A percentile compares a stretch with the other conserved stretches of the same genome.
phyloP scores from a whole-genome alignment of 208 protist species.

The Trypanosoma cruzi region DNA sequence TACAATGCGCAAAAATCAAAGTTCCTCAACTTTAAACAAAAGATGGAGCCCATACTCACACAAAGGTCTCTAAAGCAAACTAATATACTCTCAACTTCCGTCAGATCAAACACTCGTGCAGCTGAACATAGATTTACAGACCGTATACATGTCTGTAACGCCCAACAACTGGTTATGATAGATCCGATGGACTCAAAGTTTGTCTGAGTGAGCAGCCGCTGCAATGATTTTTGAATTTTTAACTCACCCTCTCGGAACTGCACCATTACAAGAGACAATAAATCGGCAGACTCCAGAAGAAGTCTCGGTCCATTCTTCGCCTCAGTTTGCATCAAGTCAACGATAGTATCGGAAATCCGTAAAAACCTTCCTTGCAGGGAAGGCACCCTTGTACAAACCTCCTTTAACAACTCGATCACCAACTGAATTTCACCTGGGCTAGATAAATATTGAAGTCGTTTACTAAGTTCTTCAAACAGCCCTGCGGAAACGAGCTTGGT shows the following conservation, averaged over 20 bases:
- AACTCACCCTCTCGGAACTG: conserved; percentile 1
- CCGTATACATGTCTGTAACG: conserved; percentile 24
- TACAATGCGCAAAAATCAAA: conserved; percentile 20
- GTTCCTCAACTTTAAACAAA: conserved; percentile 3
- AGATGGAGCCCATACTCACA: conserved; percentile 11
- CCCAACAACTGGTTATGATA: conserved; percentile 28
- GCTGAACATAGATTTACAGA: background rate
- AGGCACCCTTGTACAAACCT: conserved; percentile 25
- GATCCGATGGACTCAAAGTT: conserved; percentile 23
- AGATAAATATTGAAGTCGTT: conserved; percentile 9
- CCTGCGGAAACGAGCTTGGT: conserved; percentile 18
- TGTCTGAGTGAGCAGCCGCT: conserved; percentile 6
- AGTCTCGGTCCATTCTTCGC: conserved; percentile 20
- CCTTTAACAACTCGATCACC: conserved; percentile 18
- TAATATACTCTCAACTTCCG: conserved; percentile 8
- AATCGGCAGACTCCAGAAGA: conserved; percentile 14
- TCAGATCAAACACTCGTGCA: conserved; percentile 6
- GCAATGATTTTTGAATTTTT: conserved; percentile 11
- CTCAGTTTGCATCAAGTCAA: conserved; percentile 17
- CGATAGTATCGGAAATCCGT: background rate
- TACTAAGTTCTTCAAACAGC: conserved; percentile 22
- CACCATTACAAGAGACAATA: conserved; percentile 17
- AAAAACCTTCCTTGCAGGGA: conserved; percentile 21
- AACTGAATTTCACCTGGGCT: conserved; percentile 15
- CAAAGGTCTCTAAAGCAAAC: conserved; percentile 16